Conservation (phyloP, 108 stramenopile genomes). For the Bacterosira constricta region DNA sequence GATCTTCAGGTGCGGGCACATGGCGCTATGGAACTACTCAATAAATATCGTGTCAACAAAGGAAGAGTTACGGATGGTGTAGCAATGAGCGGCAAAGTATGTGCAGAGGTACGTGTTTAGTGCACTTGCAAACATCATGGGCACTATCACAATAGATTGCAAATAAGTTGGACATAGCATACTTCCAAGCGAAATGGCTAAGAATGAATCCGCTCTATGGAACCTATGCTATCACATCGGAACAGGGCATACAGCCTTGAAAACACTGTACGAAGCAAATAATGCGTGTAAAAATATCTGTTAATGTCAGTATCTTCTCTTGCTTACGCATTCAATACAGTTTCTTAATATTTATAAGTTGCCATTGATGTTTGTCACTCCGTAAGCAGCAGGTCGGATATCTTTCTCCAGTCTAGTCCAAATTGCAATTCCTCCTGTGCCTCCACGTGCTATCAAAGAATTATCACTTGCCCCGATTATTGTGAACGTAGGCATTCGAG, state of each 20-base stretch:
- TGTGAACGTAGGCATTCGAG: conserved; percentile 62
- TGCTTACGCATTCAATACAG: not conserved
- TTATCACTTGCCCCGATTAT: conserved; percentile 66
- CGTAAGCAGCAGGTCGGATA: conserved; percentile 65
- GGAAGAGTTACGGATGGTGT: too few species aligned
- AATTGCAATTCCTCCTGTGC: conserved; percentile 69
- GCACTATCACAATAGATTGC: too few species aligned
- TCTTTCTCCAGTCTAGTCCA: conserved; percentile 68
- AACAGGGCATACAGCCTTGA: too few species aligned
- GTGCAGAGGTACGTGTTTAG: not conserved
- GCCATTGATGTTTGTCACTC: not conserved
- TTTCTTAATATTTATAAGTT: not conserved
- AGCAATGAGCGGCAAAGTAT: too few species aligned
- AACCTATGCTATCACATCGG: too few species aligned
- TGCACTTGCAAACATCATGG: not conserved
- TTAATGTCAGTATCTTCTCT: not conserved
- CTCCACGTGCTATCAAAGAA: conserved; percentile 68
- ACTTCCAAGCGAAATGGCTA: too few species aligned
- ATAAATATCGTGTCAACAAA: not conserved
- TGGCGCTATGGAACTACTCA: conserved; percentile 24
- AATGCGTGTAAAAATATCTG: not conserved
- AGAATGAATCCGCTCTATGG: too few species aligned
- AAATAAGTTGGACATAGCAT: too few species aligned
- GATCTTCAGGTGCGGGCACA: conserved; percentile 7
- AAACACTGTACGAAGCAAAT: too few species aligned